Base-by-base conservation (phyloP, 2,329 filamentous ascomycete genomes). In the Phoma sp. region DNA sequence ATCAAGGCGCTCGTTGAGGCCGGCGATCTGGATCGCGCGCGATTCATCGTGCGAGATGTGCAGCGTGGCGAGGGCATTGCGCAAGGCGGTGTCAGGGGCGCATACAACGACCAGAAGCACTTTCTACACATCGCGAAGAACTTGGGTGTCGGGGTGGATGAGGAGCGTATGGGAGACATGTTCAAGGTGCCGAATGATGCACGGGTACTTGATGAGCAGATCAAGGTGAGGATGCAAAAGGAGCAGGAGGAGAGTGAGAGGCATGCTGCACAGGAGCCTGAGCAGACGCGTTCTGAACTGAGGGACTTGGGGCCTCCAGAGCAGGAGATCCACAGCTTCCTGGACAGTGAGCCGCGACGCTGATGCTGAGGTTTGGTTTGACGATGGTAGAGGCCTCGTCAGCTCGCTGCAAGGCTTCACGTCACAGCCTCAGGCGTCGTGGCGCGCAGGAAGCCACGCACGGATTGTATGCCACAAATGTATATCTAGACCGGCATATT, bases 21-120 rank as follows among this genome's bases (percentile, higher is more conserved):
- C 1, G 67, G 71, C 5, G 74, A 80, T 23, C 67, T 64, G 60
- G 72, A 68, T 11, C 57, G 68, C 10, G 68, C 75, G 29, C 55
- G 64, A 15, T 53, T 56, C 14, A 56, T 80, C 18, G 74, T 80
- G 5, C 54, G 59, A 14, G 75, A 78, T 62, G 69, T 78, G 11
- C 64, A 66, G 50, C 53, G 59, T 10, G 68, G 64, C 10, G 65
- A 72, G 46, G 74, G 74, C 10, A 60, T 73, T 2, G 69, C 65
- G 1, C 40, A 58, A 29, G 60, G 55, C 1, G 67, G 66, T 9
- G 53, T 69, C 5, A 57, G 56, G 30, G 63, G 67, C 0, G 50
- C 56, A 1, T 23, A 21, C 17, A 38, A 36, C n/a, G 56, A 53
- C 7, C 42, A 64, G 43, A 29, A 18, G 4, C 34, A 56, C 0